Evolutionary conservation across 1,284 basidiomycete species (phyloP), one percentile per base, ranked within the genome.

Genomic region (Irpex rosettiformis): DNA sequence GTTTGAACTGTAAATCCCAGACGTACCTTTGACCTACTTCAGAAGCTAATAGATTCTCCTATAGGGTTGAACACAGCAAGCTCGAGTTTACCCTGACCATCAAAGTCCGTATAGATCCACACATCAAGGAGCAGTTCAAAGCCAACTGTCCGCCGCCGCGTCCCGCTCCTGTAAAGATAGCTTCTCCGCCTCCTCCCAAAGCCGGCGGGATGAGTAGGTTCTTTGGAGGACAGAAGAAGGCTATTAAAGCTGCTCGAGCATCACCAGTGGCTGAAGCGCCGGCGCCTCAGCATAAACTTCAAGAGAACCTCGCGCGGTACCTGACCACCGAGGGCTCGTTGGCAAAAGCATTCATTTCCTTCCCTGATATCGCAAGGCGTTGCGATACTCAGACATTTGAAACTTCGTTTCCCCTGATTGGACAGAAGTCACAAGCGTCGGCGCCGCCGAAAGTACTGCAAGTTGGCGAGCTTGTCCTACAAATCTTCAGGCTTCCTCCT

Each of bases 71-170:
- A 68, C 88, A 92, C 67, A 89, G 83, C 72, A 94, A 94, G 71
- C 86, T 96, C 59, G 93, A 96, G 70, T 96, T 96, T 73, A 93
- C 92, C 1, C 79, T 96, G 11, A 90, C 86, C 0, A 74, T 96
- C 64, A 94, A 94, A 72, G 77, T 96, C 64, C 84, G 88, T 49
- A 83, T 87, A 40, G 93, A 95, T 70, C 83, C 88, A 22, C 93
- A 96, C 65, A 88, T 96, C 63, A 74, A 85, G 45, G 75, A 84
- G 6, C 87, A 91, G 67, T 83, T 89, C 68, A 89, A 89, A 65
- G 82, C 83, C 1, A 77, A 87, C 54, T 69, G 76, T 4, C 79
- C 82, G 3, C 71, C 79, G 3, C 75, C 79, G 11, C 48, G 48
- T 1, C 70, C 72, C 10, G 66, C 75, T n/a, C 81, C 80, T 24